A percentile compares a stretch with the other conserved stretches of the same genome.
Evolutionary conservation across 2,329 filamentous ascomycete genomes (phyloP).

Genomic region (Botrytis sinoallii): DNA sequence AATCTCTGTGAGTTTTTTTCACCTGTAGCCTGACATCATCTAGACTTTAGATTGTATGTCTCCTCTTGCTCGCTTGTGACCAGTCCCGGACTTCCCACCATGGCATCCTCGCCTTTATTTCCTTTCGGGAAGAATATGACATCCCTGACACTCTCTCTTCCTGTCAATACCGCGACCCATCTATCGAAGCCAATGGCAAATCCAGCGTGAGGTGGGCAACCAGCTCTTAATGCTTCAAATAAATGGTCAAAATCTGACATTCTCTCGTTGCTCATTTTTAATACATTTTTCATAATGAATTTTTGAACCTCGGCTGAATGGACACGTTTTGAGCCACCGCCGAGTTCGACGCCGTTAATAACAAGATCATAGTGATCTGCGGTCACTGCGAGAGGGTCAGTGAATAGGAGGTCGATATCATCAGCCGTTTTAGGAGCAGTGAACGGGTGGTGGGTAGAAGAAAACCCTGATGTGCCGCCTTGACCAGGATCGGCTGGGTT

Average conservation of each 20-base stretch:
- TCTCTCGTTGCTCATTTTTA: slow-evolving; percentile 48
- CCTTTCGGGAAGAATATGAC: slow-evolving; percentile 98
- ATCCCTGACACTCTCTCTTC: slow-evolving; percentile 75
- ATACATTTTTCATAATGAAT: slow-evolving; percentile 77
- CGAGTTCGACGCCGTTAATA: slow-evolving; percentile 90
- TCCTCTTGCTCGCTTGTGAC: slow-evolving; percentile 52
- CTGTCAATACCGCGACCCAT: slow-evolving; percentile 74
- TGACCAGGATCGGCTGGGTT: slow-evolving; percentile 59
- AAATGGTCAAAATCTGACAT: slow-evolving; percentile 77
- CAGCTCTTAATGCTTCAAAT: slow-evolving; percentile 74
- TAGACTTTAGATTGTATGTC: slow-evolving; percentile 21
- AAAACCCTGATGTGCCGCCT: slow-evolving; percentile 74
- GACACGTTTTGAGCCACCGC: slow-evolving; percentile 89
- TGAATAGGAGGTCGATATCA: slow-evolving; percentile 73
- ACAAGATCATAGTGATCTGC: slow-evolving; percentile 96
- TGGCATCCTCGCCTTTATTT: slow-evolving; percentile 79
- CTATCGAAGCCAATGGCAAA: slow-evolving; percentile 92
- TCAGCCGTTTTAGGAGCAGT: slow-evolving; percentile 72
- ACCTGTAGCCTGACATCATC: not conserved
- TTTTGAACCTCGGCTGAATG: slow-evolving; percentile 81
- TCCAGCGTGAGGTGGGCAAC: slow-evolving; percentile 92
- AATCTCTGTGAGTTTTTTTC: not conserved
- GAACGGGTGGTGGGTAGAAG: slow-evolving; percentile 92
- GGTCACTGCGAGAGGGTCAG: slow-evolving; percentile 66
- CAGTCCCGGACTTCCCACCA: slow-evolving; percentile 73